Evolutionary conservation across 768 basidiomycete genomes (phyloP), one percentile per base, ranked within the genome.

Genomic region (Suillus weaverae): DNA sequence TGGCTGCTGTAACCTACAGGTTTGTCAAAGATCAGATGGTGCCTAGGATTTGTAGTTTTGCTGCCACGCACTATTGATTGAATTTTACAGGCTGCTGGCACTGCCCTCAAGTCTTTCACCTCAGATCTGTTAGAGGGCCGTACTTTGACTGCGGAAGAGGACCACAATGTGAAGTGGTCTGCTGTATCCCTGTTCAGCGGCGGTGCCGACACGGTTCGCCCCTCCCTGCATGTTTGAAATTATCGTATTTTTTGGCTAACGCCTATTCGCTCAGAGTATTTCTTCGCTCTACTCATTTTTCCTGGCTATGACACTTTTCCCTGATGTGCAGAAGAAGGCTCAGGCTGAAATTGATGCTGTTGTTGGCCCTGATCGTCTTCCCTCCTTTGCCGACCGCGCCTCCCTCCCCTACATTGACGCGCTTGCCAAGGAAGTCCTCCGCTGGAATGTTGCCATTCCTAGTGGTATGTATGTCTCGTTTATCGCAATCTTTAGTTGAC

Each of bases 1-100:
- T 84, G 73, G 72, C 82, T 5, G 77, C 80, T 26, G 72, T 71
- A 7, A 86, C 87, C 0, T 84, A 77, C 53, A 69, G 75, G 8
- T 82, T 76, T 57, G 81, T 81, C 5, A 77, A 79, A 44, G 68
- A 82, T 22, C 80, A 84, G 65, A 81, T 87, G 72, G 86, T 86
- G 26, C 30, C 26, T 64, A 18, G 0, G 0, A 22, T n/a, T n/a
- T 35, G 4, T 6, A 44, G 30, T 48, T 6, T 39, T 11, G 1
- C 54, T 36, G 18, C 5, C 9, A 2, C 32, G 4, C 3, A 3
- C 64, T 55, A 13, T 5, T 48, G 16, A 33, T 41, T 69, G 39
- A 22, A n/a, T 51, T 26, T 18, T 10, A 4, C 1, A 75, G 70
- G 70, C 72, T 2, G 65, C 55, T 2, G 67, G 70, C 0, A 69